Evolutionary conservation across 805 yeast species (phyloP).

Genomic region (Cyberlindnera euphorbiae): DNA sequence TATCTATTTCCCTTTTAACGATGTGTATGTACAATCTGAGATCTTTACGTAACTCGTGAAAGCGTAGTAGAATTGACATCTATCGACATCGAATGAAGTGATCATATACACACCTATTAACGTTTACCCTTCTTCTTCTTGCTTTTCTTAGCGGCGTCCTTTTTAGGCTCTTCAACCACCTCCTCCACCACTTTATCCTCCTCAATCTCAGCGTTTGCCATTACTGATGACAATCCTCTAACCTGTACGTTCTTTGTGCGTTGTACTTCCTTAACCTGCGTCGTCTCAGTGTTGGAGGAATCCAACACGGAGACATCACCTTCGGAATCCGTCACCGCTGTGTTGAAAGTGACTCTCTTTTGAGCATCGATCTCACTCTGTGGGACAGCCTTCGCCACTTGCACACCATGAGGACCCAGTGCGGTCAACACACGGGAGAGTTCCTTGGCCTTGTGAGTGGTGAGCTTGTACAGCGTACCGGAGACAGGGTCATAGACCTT

Average conservation of each 20-base stretch:
- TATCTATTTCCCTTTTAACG: too few species aligned
- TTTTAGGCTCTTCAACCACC: conserved; percentile 4
- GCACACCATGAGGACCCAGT: conserved; percentile 61
- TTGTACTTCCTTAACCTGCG: conserved; percentile 1
- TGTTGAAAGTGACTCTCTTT: not conserved
- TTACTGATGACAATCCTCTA: conserved; percentile 23
- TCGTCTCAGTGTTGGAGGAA: not conserved
- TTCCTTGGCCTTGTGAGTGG: conserved; percentile 60
- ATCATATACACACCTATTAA: too few species aligned
- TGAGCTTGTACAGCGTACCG: conserved; percentile 57
- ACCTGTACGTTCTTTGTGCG: conserved; percentile 3
- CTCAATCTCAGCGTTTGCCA: conserved; percentile 22
- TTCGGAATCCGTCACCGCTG: not conserved
- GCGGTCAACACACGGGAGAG: conserved; percentile 66
- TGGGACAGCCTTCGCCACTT: conserved; percentile 6
- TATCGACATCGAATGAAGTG: too few species aligned
- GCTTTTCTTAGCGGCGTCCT: conserved; percentile 15
- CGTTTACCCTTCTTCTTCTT: conserved; percentile 26
- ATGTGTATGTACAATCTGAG: too few species aligned
- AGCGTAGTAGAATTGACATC: too few species aligned
- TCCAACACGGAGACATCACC: not conserved
- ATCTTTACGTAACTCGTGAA: too few species aligned
- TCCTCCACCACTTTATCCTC: conserved; percentile 13
- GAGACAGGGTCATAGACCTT: conserved; percentile 63
- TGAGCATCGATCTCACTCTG: not conserved